These are phyloP conservation scores for Rhypophila decipiens DNA, from an alignment of 495 filamentous ascomycete genomes.

Conservation along the genomic window DNA sequence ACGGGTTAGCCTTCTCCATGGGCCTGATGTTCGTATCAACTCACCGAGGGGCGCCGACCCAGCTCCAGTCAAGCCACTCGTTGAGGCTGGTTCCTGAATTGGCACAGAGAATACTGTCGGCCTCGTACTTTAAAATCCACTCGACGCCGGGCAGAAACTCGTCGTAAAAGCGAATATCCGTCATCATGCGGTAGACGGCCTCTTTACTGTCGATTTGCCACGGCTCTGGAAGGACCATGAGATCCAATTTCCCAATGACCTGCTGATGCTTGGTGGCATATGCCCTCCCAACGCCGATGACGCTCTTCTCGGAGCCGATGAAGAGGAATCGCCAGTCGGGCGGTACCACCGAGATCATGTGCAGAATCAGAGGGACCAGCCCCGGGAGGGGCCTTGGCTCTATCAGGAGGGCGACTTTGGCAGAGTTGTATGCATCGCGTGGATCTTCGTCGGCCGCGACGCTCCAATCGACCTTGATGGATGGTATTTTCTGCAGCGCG, in stretches of 20 bases:
- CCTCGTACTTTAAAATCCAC: conserved; percentile 42
- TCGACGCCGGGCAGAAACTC: conserved; percentile 37
- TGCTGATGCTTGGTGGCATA: conserved; percentile 37
- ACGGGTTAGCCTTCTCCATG: conserved; percentile 2
- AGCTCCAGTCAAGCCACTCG: conserved; percentile 41
- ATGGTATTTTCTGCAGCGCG: conserved; percentile 31
- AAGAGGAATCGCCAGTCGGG: conserved; percentile 48
- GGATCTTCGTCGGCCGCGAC: conserved; percentile 25
- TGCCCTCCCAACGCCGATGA: conserved; percentile 30
- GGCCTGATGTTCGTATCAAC: background rate
- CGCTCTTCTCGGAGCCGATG: conserved; percentile 37
- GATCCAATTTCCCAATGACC: conserved; percentile 40
- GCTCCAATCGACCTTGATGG: conserved; percentile 37
- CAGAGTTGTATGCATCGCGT: conserved; percentile 35
- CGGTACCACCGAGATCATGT: conserved; percentile 46
- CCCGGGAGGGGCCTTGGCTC: conserved; percentile 39
- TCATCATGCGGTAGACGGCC: conserved; percentile 34
- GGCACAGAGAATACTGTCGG: conserved; percentile 45
- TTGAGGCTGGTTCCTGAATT: conserved; percentile 40
- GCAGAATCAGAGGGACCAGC: conserved; percentile 39
- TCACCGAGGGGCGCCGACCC: conserved; percentile 44
- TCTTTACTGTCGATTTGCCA: conserved; percentile 39
- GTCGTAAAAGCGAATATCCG: conserved; percentile 42
- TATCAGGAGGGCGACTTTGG: conserved; percentile 46
- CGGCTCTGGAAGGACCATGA: conserved; percentile 34